Percentiles rank a stretch among this genome's conserved stretches.
Conservation (phyloP, 1,284 basidiomycete species). For the Omphalotus olearius region DNA sequence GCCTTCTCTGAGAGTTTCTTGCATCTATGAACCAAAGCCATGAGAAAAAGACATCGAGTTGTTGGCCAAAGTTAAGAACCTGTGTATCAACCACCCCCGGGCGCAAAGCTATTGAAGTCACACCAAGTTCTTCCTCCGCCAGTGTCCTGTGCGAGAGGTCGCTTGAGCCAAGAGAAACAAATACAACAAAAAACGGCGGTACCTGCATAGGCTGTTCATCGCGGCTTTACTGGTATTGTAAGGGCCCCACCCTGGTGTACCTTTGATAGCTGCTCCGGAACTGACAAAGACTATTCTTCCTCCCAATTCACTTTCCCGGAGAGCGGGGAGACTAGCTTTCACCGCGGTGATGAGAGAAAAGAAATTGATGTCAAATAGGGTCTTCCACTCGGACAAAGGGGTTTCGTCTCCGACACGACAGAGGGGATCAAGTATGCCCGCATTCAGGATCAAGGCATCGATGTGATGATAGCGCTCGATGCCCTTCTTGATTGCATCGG, state of each 20-base stretch:
- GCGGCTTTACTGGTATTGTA: slow-evolving; percentile 84
- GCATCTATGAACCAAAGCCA: slow-evolving; percentile 76
- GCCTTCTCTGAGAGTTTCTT: slow-evolving; percentile 44
- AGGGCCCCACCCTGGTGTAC: slow-evolving; percentile 66
- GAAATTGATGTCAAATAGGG: slow-evolving; percentile 78
- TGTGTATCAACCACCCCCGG: slow-evolving; percentile 83
- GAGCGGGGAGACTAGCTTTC: slow-evolving; percentile 58
- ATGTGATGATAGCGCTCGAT: slow-evolving; percentile 53
- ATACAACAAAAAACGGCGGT: slow-evolving; percentile 36
- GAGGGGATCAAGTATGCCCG: slow-evolving; percentile 62
- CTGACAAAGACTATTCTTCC: slow-evolving; percentile 78
- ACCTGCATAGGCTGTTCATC: slow-evolving; percentile 82
- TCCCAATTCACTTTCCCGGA: slow-evolving; percentile 55
- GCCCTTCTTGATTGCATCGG: slow-evolving; percentile 43
- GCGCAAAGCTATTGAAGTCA: slow-evolving; percentile 74
- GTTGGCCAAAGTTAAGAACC: slow-evolving; percentile 29
- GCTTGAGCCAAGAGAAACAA: background rate
- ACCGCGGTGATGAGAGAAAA: slow-evolving; percentile 74
- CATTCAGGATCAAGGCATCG: slow-evolving; percentile 78
- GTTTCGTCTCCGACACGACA: slow-evolving; percentile 36
- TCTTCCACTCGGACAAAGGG: slow-evolving; percentile 47
- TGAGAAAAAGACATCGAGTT: slow-evolving; percentile 13
- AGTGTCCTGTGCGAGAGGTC: slow-evolving; percentile 54
- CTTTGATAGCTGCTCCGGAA: slow-evolving; percentile 74
- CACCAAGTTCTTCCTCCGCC: slow-evolving; percentile 71